phyloP scores from a whole-genome alignment of 306 rosid genomes.

The Lablab purpureus region DNA sequence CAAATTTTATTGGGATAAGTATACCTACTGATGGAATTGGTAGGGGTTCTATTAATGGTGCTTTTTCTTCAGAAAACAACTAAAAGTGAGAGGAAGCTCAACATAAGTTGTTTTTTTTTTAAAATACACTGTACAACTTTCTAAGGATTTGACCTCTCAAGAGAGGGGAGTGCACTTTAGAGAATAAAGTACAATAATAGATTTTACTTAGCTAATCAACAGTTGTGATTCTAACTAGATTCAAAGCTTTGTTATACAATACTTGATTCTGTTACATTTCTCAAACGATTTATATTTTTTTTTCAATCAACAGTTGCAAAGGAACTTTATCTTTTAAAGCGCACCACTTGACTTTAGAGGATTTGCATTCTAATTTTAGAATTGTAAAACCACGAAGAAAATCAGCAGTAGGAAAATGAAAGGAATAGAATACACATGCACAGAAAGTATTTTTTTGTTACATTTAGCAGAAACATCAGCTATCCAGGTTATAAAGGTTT shows the following conservation, averaged over 20 bases:
- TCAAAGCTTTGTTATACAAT: not conserved
- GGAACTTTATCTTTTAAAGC: not conserved
- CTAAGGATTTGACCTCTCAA: not conserved
- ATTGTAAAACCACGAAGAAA: not conserved
- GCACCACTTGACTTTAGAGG: not conserved
- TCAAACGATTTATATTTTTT: not conserved
- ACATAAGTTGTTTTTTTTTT: constrained; percentile 18
- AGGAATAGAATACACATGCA: not conserved
- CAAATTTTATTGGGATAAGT: not conserved
- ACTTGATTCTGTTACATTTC: not conserved
- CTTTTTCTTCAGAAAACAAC: constrained; percentile 3
- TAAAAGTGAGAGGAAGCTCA: constrained; percentile 20
- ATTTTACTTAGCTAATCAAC: not conserved
- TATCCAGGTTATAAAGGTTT: constrained; percentile 18
- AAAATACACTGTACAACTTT: constrained; percentile 3
- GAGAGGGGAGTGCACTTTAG: not conserved
- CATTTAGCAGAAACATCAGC: constrained; percentile 17
- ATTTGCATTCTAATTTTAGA: not conserved
- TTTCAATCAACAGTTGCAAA: not conserved
- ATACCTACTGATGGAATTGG: constrained; percentile 25
- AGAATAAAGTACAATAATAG: not conserved
- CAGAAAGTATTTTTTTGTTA: not conserved
- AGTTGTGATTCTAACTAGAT: not conserved
- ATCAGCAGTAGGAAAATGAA: not conserved
- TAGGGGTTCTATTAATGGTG: constrained; percentile 17